A percentile compares a stretch with the other conserved stretches of the same genome.
Evolutionary conservation across 345 rosid genomes (phyloP).

Genomic region (Citrus inodora): DNA sequence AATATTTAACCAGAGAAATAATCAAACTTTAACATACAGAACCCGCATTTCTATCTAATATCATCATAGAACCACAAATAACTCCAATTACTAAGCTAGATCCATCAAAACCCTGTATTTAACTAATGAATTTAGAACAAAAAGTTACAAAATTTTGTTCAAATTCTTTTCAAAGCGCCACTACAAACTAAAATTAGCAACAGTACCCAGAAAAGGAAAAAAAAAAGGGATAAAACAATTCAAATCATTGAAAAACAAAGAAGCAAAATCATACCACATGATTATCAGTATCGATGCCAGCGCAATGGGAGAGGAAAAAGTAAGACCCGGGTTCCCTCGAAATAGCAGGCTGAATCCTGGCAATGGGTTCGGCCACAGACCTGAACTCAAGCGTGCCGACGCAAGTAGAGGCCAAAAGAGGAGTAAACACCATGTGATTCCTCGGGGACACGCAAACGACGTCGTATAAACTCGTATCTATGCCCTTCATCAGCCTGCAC

Average conservation of each 20-base stretch:
- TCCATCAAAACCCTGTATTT: background rate
- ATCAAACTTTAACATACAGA: background rate
- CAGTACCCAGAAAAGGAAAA: background rate
- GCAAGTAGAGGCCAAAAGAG: conserved; percentile 91
- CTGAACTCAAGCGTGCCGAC: conserved; percentile 94
- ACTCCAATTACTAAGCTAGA: background rate
- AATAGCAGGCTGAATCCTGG: conserved; percentile 83
- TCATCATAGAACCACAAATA: background rate
- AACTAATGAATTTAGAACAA: background rate
- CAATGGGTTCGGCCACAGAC: conserved; percentile 87
- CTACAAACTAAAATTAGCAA: background rate
- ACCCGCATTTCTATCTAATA: background rate
- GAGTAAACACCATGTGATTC: conserved; percentile 93
- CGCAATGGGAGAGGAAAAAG: conserved; percentile 73
- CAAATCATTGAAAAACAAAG: background rate
- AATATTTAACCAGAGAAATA: background rate
- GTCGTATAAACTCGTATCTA: conserved; percentile 66
- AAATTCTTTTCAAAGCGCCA: background rate
- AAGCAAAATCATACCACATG: conserved; percentile 40
- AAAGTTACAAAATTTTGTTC: background rate
- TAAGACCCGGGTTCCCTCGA: conserved; percentile 69
- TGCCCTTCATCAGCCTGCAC: conserved; percentile 77
- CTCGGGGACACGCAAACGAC: conserved; percentile 86
- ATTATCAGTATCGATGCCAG: conserved; percentile 47
- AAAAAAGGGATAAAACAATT: background rate